Percentiles rank a stretch among this genome's conserved stretches.
Evolutionary conservation across 108 stramenopile species (phyloP).

Genomic region (Hondaea fermentalgiana): DNA sequence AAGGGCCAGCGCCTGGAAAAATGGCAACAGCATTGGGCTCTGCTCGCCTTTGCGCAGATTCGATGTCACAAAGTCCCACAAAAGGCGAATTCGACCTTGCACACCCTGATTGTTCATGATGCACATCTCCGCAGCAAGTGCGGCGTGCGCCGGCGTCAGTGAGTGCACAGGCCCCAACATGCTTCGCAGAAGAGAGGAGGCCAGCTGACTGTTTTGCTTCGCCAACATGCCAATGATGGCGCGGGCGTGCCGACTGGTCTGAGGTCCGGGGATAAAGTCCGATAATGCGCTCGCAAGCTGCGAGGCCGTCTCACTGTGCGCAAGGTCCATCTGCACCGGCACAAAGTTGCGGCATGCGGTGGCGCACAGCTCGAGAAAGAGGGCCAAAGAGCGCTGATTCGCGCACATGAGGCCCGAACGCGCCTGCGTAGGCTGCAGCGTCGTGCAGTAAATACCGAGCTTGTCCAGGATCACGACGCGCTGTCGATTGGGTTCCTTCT

Average conservation of each 20-base stretch:
- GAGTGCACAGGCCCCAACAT: neutral
- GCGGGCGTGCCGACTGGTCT: neutral
- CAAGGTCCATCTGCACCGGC: neutral
- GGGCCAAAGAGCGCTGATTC: neutral
- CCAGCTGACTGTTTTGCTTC: neutral
- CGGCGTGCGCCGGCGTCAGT: conserved; percentile 9
- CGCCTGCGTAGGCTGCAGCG: neutral
- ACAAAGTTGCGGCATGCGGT: conserved; percentile 4
- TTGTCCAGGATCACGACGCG: neutral
- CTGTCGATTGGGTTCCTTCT: neutral
- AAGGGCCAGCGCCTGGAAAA: neutral
- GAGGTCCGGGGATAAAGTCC: neutral
- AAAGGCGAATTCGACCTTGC: neutral
- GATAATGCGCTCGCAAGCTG: neutral
- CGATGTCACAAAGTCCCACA: neutral
- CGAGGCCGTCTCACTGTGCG: neutral
- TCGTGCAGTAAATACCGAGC: neutral
- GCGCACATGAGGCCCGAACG: neutral
- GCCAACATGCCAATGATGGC: neutral
- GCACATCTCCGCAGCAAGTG: neutral
- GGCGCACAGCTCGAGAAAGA: conserved; percentile 7
- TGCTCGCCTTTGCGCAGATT: neutral
- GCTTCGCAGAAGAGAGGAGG: neutral
- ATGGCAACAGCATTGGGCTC: neutral
- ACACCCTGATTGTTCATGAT: neutral